Conservation (phyloP, 2,329 filamentous ascomycete genomes). For the Exophiala sp. region DNA sequence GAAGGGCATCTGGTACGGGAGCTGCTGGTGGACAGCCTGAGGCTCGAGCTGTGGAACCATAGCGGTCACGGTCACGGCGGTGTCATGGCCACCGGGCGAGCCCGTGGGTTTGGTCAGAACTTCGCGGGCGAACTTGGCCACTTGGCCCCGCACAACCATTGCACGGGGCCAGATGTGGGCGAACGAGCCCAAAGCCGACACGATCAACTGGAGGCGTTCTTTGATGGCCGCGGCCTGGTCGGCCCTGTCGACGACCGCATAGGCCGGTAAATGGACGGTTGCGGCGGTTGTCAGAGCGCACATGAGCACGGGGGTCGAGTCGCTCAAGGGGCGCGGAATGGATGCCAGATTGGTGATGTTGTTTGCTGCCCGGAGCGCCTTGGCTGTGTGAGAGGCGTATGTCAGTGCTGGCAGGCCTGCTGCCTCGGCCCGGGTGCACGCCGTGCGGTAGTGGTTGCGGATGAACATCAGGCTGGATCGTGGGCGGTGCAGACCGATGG, state of each 20-base stretch:
- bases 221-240: slow-evolving; percentile 29
- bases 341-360: slow-evolving; percentile 72
- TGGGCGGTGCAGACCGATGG: slow-evolving; percentile 73
- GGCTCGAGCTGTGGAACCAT: slow-evolving; percentile 7
- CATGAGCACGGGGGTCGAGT: slow-evolving; percentile 78
- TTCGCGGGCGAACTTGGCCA: slow-evolving; percentile 28
- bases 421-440: slow-evolving; percentile 53
- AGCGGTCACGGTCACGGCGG: slow-evolving; percentile 8
- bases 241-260: slow-evolving; percentile 51
- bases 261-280: slow-evolving; percentile 75
- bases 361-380: slow-evolving; percentile 72
- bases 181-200: slow-evolving; percentile 31
- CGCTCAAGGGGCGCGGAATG: slow-evolving; percentile 50
- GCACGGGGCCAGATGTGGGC: slow-evolving; percentile 34
- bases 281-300: slow-evolving; percentile 73
- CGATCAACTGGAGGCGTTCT: slow-evolving; percentile 31
- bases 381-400: slow-evolving; percentile 42
- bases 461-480: slow-evolving; percentile 62
- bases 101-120: slow-evolving; percentile 19
- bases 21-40: slow-evolving; percentile 10
- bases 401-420: slow-evolving; percentile 26
- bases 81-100: slow-evolving; percentile 5
- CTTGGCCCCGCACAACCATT: slow-evolving; percentile 29
- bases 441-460: slow-evolving; percentile 56
- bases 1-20: slow-evolving; percentile 20